These are phyloP conservation scores for Ascosphaera apis DNA, from an alignment of 2,329 filamentous ascomycete species.

Conservation along the genomic window DNA sequence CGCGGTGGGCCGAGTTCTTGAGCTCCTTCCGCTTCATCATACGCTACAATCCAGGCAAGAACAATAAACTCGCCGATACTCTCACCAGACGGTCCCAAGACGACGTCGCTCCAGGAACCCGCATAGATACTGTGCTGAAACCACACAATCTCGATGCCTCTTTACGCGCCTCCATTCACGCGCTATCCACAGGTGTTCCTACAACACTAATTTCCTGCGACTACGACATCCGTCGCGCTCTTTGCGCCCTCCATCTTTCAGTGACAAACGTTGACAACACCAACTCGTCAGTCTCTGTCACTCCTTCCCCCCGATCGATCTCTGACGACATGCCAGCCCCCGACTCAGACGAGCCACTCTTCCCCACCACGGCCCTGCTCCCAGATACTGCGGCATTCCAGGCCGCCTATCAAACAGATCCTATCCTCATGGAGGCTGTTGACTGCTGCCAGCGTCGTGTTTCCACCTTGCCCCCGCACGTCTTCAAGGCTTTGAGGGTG, in stretches of 20 bases:
- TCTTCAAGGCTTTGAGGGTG: not conserved
- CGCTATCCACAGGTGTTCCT: not conserved
- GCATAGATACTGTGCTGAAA: not conserved
- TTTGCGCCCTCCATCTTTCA: no score
- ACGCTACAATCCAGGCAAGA: constrained; percentile 7
- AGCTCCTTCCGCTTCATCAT: constrained; percentile 10
- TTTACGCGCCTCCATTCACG: not conserved
- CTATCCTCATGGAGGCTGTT: not conserved
- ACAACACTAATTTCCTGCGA: not conserved
- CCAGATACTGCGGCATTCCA: not conserved
- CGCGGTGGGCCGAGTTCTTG: constrained; percentile 9
- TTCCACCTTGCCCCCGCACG: not conserved
- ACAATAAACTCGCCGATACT: constrained; percentile 18
- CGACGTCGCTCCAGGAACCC: not conserved
- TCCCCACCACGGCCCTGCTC: not conserved
- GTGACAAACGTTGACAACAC: no score
- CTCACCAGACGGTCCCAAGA: constrained; percentile 8
- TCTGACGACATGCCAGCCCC: no score
- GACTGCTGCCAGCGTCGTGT: not conserved
- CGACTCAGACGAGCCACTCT: no score
- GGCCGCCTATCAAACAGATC: not conserved
- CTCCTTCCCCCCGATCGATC: no score
- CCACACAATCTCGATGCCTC: not conserved
- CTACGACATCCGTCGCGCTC: not conserved
- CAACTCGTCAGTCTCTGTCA: no score